Evolutionary conservation across 352 stramenopile species (phyloP).

Genomic region (Phytopythium boreale): DNA sequence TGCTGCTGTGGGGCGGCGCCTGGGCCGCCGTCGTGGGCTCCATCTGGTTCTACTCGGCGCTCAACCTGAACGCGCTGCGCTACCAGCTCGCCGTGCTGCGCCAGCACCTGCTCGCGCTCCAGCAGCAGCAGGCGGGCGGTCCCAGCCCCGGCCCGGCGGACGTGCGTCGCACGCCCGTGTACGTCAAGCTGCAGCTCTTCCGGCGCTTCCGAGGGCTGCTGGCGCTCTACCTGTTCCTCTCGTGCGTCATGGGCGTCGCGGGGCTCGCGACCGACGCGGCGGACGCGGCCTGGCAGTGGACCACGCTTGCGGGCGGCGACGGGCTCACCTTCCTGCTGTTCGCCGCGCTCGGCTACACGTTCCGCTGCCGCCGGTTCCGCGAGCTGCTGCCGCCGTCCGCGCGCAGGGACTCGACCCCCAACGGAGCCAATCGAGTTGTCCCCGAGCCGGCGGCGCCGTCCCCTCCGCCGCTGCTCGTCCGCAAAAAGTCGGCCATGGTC

Average conservation of each 20-base stretch:
- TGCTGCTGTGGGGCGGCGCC: slow-evolving; percentile 50
- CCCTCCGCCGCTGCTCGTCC: slow-evolving; percentile 12
- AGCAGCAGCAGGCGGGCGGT: slow-evolving; percentile 1
- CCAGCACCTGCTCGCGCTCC: slow-evolving; percentile 13
- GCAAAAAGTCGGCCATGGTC: slow-evolving; percentile 28
- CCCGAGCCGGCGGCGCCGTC: too few relatives aligned
- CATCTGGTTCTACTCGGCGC: slow-evolving; percentile 67
- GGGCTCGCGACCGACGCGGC: slow-evolving; percentile 39
- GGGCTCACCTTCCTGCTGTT: slow-evolving; percentile 41
- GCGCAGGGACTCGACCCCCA: not conserved
- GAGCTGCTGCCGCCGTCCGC: slow-evolving; percentile 25
- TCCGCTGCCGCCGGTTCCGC: slow-evolving; percentile 54
- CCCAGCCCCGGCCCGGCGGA: slow-evolving; percentile 21
- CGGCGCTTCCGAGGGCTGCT: slow-evolving; percentile 43
- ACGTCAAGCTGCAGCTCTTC: slow-evolving; percentile 67
- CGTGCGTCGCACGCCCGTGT: slow-evolving; percentile 44
- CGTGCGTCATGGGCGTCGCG: slow-evolving; percentile 40
- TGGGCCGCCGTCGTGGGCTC: slow-evolving; percentile 60
- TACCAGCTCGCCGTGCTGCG: slow-evolving; percentile 63
- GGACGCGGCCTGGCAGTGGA: slow-evolving; percentile 31
- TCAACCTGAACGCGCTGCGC: slow-evolving; percentile 71
- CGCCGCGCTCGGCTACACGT: slow-evolving; percentile 46
- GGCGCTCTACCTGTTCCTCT: slow-evolving; percentile 50
- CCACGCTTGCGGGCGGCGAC: slow-evolving; percentile 32
- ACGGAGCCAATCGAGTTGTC: not conserved